These are phyloP conservation scores for Colletotrichum incanum DNA, from an alignment of 2,329 filamentous ascomycete species.

Conservation along the genomic window DNA sequence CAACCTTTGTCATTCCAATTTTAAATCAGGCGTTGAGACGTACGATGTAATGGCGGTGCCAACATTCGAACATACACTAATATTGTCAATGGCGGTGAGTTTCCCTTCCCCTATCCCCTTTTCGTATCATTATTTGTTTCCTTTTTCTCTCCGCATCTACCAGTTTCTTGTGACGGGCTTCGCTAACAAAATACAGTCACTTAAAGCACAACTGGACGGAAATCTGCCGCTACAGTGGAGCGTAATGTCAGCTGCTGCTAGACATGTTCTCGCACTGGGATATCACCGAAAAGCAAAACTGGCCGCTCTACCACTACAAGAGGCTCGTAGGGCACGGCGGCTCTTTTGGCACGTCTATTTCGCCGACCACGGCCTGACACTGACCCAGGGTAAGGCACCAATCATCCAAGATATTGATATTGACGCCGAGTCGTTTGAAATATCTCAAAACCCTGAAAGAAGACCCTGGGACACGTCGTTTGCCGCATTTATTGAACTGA, in stretches of 20 bases:
- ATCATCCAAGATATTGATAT: slow-evolving; percentile 44
- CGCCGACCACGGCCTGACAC: slow-evolving; percentile 41
- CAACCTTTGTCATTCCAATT: slow-evolving; percentile 39
- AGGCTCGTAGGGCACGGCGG: slow-evolving; percentile 34
- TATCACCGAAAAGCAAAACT: slow-evolving; percentile 44
- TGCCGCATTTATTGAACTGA: slow-evolving; percentile 37
- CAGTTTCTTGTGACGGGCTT: no score
- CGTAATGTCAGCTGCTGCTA: slow-evolving; percentile 41
- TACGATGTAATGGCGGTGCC: slow-evolving; percentile 41
- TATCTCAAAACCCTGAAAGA: slow-evolving; percentile 28
- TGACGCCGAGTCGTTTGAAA: slow-evolving; percentile 34
- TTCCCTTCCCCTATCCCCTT: no score
- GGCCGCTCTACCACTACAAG: slow-evolving; percentile 20
- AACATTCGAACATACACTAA: slow-evolving; percentile 41
- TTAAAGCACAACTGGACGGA: slow-evolving; percentile 43
- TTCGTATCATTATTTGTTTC: no score
- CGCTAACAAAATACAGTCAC: slow-evolving; percentile 27
- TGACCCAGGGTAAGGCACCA: slow-evolving; percentile 42
- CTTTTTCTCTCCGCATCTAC: neutral
- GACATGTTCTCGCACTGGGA: slow-evolving; percentile 44
- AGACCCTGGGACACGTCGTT: slow-evolving; percentile 38
- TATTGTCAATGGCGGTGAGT: slow-evolving; percentile 42
- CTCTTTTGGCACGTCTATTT: slow-evolving; percentile 46
- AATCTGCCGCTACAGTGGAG: slow-evolving; percentile 43
- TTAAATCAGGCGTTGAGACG: slow-evolving; percentile 40